Conservation (phyloP, 306 rosid genomes). For the Cucurbita maxima region DNA sequence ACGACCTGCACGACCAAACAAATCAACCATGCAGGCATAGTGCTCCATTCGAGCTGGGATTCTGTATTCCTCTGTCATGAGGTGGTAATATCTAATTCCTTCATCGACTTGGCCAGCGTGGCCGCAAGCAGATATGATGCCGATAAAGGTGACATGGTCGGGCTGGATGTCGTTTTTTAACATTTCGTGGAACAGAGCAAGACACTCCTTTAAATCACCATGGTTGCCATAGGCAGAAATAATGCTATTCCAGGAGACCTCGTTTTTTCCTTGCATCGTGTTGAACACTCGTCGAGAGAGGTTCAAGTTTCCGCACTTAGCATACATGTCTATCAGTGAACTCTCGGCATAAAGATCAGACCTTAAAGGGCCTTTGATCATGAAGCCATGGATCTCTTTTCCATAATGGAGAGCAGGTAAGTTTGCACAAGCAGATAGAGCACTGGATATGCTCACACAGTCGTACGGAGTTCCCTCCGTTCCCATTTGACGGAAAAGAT, state of each 20-base stretch:
- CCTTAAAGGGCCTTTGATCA: conserved; percentile 29
- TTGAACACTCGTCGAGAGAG: conserved; percentile 43
- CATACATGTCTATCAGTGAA: conserved; percentile 65
- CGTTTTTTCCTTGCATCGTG: conserved; percentile 45
- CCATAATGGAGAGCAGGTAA: conserved; percentile 54
- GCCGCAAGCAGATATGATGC: conserved; percentile 70
- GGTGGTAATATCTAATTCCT: conserved; percentile 41
- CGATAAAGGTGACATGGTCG: conserved; percentile 73
- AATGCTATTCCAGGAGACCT: conserved; percentile 78
- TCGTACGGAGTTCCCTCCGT: conserved; percentile 34
- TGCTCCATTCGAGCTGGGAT: conserved; percentile 61
- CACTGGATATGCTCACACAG: conserved; percentile 49
- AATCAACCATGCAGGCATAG: conserved; percentile 65
- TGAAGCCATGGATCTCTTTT: conserved; percentile 52
- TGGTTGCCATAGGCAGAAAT: conserved; percentile 72
- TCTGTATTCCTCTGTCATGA: conserved; percentile 46
- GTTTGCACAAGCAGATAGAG: conserved; percentile 56
- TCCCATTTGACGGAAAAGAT: conserved; percentile 61
- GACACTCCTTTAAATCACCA: conserved; percentile 37
- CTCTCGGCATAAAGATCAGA: conserved; percentile 44
- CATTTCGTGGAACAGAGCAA: conserved; percentile 44
- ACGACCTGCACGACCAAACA: conserved; percentile 61
- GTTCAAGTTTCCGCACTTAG: conserved; percentile 68
- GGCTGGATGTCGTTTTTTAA: conserved; percentile 39
- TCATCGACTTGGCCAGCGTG: conserved; percentile 55